These are phyloP conservation scores for Kandelia obovata DNA, from an alignment of 345 rosid genomes.

Conservation along the genomic window DNA sequence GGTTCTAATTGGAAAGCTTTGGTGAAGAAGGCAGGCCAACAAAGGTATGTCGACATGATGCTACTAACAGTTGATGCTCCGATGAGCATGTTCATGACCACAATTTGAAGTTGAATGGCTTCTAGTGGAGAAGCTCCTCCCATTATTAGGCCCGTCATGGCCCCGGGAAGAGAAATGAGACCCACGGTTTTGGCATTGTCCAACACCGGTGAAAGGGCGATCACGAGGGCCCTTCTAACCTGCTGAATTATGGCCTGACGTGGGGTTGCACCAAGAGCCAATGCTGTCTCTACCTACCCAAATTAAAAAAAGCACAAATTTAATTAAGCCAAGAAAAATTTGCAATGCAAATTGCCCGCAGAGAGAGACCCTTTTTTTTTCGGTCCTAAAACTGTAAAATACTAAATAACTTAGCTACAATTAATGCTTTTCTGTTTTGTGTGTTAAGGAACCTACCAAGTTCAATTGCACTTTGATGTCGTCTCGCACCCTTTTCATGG, in stretches of 20 bases:
- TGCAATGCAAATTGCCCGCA: neutral
- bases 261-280: constrained; percentile 89
- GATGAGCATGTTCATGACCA: constrained; percentile 89
- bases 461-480: constrained; percentile 72
- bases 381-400: no score
- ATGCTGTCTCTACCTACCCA: constrained; percentile 74
- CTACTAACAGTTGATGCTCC: constrained; percentile 80
- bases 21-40: constrained; percentile 93
- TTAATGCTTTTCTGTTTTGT: neutral
- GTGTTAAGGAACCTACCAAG: constrained; percentile 37
- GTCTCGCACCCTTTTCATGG: constrained; percentile 85
- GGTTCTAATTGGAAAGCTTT: constrained; percentile 66
- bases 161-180: constrained; percentile 80
- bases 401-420: no score
- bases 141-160: constrained; percentile 95
- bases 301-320: neutral
- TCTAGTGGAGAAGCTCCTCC: constrained; percentile 91
- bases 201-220: constrained; percentile 77
- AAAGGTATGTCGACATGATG: constrained; percentile 75
- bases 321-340: neutral
- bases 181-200: constrained; percentile 95
- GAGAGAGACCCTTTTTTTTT: neutral
- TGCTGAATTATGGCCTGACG: constrained; percentile 69
- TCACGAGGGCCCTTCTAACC: constrained; percentile 69
- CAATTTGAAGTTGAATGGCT: constrained; percentile 93